Base-by-base conservation (phyloP, 2,329 filamentous ascomycete genomes). In the Cladobotryum mycophilum region DNA sequence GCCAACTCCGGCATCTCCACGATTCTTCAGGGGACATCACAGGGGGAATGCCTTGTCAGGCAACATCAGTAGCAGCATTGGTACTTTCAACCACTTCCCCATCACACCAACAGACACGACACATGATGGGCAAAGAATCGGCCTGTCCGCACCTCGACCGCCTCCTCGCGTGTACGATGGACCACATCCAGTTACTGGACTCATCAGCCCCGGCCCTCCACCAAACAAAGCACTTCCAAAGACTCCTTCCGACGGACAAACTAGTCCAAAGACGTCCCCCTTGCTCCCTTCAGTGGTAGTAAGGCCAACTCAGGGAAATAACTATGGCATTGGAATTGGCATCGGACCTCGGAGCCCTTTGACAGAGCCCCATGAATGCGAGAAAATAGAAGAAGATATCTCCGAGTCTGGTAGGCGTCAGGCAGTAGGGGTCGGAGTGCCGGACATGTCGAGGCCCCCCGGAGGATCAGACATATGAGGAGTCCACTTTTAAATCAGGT, bases 171-270 rank as follows among this genome's bases (percentile, higher is more conserved):
- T 45, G 20, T 51, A 54, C 17, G 49, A 48, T 3, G 17, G 45
- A 4, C 51, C 56, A 1, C 51, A 55, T 3, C 52, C 54, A n/a
- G 50, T 61, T 42, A 49, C 54, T 38, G 37, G 51, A 34, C 53
- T 66, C 20, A 55, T 58, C n/a, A 61, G 64, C 25, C 61, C 70
- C 17, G 72, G 74, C 0, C 74, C 76, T 0, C 74, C 75, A 1
- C 75, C 76, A 0, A 72, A 55, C 5, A 64, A 68, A n/a, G 71
- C 71, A 3, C 66, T 78, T 3, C 72, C 73, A 0, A 56, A 58
- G 1, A 63, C 64, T 5, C 66, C 67, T 36, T 45, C 40, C 8
- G 43, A 48, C 14, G 52, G 54, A 1, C 52, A 53, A 1, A 42
- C 47, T 2, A 59, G 54, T 5, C 60, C 55, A 13, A 56, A 49